Evolutionary conservation across 129 eudicot genomes (phyloP), one percentile per base, ranked within the genome.

Genomic region (Sambucus nigra): DNA sequence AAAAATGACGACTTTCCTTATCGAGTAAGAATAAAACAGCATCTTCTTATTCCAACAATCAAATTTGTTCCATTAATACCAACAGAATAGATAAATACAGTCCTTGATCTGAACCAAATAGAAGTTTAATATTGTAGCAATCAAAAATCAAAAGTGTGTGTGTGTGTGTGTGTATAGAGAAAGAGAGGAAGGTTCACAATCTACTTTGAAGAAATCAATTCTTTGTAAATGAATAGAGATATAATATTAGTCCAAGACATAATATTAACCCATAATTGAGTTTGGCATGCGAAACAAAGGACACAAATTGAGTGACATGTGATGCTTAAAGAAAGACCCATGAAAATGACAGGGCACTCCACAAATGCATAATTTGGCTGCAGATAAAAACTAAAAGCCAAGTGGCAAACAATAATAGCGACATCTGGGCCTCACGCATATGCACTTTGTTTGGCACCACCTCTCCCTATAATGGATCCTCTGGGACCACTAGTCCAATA

Each of bases 311-410:
- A 25, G 60, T 33, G 42, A 23, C 26, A 8, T 63, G 20, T 11
- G 59, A 25, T 27, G 21, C 24, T 17, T 22, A 25, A 29, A 20
- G 3, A 41, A 27, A 16, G 35, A 23, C 14, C 28, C 26, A 20
- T 51, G 72, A 53, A 44, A 60, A 65, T 46, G 58, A 65, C 63
- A 59, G 55, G 67, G 67, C 56, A 59, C 48, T 51, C 70, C 65
- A 63, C 45, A 56, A 32, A 58, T 20, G 24, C 67, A 62, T 33
- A 32, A 50, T 25, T 63, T 23, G 24, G 25, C 35, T 16, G 59
- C 16, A 51, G 51, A 23, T 2, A 8, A 9, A 49, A 11, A 21
- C 11, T 27, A 55, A 64, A 19, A 48, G 21, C 6, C 39, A 51
- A 64, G 63, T 71, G 76, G 71, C 51, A 57, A 64, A 59, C 45